A percentile compares a stretch with the other conserved stretches of the same genome.
Conservation (phyloP, 352 stramenopile genomes). For the Labyrinthula sp. region DNA sequence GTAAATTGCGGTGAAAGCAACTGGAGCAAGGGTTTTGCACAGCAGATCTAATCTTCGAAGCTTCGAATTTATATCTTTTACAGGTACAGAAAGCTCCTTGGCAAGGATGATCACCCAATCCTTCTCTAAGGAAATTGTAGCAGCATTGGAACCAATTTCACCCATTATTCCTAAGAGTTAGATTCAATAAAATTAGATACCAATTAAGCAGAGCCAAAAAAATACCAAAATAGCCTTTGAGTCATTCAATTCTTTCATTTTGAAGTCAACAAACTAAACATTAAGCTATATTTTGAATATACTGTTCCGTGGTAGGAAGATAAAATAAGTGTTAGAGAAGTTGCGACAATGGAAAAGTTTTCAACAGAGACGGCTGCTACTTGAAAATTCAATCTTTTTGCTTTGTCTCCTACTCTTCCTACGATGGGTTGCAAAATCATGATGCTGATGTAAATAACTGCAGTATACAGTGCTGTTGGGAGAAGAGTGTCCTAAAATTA, state of each 20-base stretch:
- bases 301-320: too few species aligned
- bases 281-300: slow-evolving; percentile 41
- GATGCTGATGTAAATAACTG: slow-evolving; percentile 48
- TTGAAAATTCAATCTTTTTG: slow-evolving; percentile 47
- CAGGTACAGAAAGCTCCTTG: slow-evolving; percentile 35
- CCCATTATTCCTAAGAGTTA: slow-evolving; percentile 47
- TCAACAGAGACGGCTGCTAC: slow-evolving; percentile 48
- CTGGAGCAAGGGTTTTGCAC: slow-evolving; percentile 49
- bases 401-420: slow-evolving; percentile 43
- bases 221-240: slow-evolving; percentile 28
- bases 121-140: slow-evolving; percentile 51
- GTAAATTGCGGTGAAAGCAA: slow-evolving; percentile 46
- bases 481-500: slow-evolving; percentile 52
- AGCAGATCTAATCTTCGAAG: slow-evolving; percentile 54
- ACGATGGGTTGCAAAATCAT: slow-evolving; percentile 48
- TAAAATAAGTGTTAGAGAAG: too few species aligned
- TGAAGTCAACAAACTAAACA: not conserved
- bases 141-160: slow-evolving; percentile 49
- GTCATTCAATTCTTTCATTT: not conserved
- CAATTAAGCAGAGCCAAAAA: slow-evolving; percentile 38
- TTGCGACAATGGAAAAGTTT: slow-evolving; percentile 50
- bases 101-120: slow-evolving; percentile 62
- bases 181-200: too few species aligned
- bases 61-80: slow-evolving; percentile 48
- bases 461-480: slow-evolving; percentile 47